Evolutionary conservation across 1,284 basidiomycete species (phyloP).

Genomic region (Naganishia albida): DNA sequence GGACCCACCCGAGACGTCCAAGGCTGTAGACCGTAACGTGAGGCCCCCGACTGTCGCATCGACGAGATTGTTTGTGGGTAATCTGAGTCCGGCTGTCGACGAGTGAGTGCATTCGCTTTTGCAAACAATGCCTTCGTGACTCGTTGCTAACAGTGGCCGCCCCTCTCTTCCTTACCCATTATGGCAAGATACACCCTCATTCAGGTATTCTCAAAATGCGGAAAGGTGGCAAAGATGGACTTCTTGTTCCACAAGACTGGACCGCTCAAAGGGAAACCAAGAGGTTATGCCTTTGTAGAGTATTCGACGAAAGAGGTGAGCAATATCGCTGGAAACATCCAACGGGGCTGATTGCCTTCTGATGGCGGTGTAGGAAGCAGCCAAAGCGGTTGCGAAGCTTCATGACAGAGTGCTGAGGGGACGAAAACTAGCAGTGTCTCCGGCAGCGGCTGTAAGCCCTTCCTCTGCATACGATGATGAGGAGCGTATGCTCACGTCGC

Average conservation of each 20-base stretch:
- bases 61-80: constrained; percentile 80
- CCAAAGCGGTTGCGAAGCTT: constrained; percentile 71
- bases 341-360: not conserved
- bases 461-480: not conserved
- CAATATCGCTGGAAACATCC: constrained; percentile 40
- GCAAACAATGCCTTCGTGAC: not conserved
- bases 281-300: constrained; percentile 94
- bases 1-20: not conserved
- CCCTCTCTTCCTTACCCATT: constrained; percentile 19
- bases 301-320: constrained; percentile 76
- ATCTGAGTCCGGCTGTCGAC: constrained; percentile 81
- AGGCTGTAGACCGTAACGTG: not conserved
- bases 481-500: not conserved
- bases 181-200: constrained; percentile 73
- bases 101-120: constrained; percentile 63
- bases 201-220: constrained; percentile 85
- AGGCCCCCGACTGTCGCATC: constrained; percentile 37
- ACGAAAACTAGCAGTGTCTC: constrained; percentile 81
- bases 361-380: constrained; percentile 67
- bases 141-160: not conserved
- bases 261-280: constrained; percentile 80
- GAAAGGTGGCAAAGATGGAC: constrained; percentile 88
- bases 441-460: constrained; percentile 57
- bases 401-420: constrained; percentile 82
- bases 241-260: constrained; percentile 94